phyloP scores from a whole-genome alignment of 2,329 filamentous ascomycete species.

The Lithohypha guttulata region DNA sequence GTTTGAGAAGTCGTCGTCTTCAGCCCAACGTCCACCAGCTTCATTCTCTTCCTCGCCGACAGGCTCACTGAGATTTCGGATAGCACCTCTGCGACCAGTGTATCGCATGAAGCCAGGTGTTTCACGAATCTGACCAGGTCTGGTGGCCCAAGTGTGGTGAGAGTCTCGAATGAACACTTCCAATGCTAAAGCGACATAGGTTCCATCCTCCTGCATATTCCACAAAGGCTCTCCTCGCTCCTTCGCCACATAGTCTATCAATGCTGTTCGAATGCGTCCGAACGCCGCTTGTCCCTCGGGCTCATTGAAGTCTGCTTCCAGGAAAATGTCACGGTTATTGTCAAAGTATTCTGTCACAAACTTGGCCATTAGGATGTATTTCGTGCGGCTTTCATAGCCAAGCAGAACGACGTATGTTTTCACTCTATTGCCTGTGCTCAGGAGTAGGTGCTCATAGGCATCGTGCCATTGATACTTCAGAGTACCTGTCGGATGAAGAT shows the following conservation, averaged over 20 bases:
- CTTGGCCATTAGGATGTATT: neutral
- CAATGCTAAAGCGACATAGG: constrained; percentile 2
- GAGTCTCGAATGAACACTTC: neutral
- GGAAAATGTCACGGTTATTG: neutral
- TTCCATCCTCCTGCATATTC: neutral
- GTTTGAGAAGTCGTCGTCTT: no score
- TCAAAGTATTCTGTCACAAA: neutral
- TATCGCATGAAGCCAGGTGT: neutral
- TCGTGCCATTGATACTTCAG: neutral
- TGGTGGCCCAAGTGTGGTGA: neutral
- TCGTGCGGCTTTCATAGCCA: neutral
- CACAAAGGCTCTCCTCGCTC: neutral
- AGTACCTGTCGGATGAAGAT: neutral
- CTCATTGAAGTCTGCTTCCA: neutral
- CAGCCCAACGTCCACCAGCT: no score
- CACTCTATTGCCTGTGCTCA: neutral
- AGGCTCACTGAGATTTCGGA: no score
- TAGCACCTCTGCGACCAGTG: neutral
- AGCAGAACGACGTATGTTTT: neutral
- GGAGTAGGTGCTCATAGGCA: neutral
- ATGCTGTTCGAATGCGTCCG: neutral
- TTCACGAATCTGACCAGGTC: no score
- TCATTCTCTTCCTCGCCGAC: no score
- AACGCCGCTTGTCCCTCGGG: neutral
- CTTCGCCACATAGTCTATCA: neutral